Base-by-base conservation (phyloP, 306 rosid species). In the Gleditsia sinensis region DNA sequence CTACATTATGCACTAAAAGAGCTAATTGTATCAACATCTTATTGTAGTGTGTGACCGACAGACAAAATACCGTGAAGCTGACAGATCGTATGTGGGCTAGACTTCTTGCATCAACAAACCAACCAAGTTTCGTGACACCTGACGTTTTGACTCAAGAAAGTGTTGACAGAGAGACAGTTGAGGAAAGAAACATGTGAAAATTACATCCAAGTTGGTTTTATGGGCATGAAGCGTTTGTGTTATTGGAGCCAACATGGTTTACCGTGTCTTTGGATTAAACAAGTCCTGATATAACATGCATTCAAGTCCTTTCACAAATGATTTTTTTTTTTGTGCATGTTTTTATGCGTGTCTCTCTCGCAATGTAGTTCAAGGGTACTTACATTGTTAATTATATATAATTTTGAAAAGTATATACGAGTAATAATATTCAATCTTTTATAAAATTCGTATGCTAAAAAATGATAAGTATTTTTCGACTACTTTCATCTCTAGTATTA, bases 21-120 rank as follows among this genome's bases (percentile, higher is more conserved):
- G 78, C 50, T 74, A 69, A 69, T 40, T 24, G 48, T 55, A 7
- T 39, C 13, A 65, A 74, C 60, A 39, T 69, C 7, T 84, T 80
- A 30, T 85, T 84, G 86, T 86, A 91, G 98, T 84, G 89, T 42
- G 98, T 94, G 79, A 91, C 97, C 0, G 97, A 91, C 85, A 88
- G 53, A 6, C 84, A 59, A 78, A 85, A 91, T 53, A 91, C 83
- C 4, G 95, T 91, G 14, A 33, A 56, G 75, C 75, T 94, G 71
- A 90, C 91, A 0, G 96, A 82, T 42, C 84, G 97, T 75, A 88
- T 91, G 96, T 94, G 98, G 97, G 98, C 95, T 63, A 91, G 97
- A 72, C 90, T 91, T 88, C 96, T 94, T 74, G 92, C 90, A 59
- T 94, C 98, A 0, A 94, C 96, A 14, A 91, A 94, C 69, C 98